Percentiles rank a stretch among this genome's conserved stretches.
Conservation (phyloP, 2,329 filamentous ascomycete genomes). For the Microascus cirrosus region DNA sequence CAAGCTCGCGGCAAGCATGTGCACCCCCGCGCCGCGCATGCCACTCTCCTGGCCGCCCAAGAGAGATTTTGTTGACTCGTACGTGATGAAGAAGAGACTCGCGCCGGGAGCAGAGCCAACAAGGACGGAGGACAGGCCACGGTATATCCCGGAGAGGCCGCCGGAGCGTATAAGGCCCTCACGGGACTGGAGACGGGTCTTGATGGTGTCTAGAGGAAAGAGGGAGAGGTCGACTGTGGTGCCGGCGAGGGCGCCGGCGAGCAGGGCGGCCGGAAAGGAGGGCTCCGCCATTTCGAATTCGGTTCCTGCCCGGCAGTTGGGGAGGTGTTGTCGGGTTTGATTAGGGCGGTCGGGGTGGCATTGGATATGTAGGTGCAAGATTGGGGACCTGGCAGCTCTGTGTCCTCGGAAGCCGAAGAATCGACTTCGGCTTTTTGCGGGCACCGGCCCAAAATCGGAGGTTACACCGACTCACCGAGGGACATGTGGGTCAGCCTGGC, state of each 20-base stretch:
- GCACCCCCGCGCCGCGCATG: conserved; percentile 31
- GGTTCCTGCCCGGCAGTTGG: conserved; percentile 8
- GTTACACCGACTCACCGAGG: neutral
- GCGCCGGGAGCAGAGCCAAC: conserved; percentile 89
- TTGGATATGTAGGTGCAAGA: neutral
- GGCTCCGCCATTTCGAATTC: conserved; percentile 15
- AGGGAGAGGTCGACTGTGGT: conserved; percentile 95
- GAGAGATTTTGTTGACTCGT: conserved; percentile 59
- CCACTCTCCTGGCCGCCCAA: conserved; percentile 11
- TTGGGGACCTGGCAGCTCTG: neutral
- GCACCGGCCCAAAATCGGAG: neutral
- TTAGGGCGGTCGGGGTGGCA: conserved; percentile 1
- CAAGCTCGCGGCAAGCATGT: conserved; percentile 76
- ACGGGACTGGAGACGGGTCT: conserved; percentile 87
- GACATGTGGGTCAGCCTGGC: neutral
- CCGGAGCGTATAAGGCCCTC: conserved; percentile 69
- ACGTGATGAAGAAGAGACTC: conserved; percentile 94
- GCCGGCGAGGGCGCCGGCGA: conserved; percentile 83
- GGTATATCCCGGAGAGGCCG: conserved; percentile 86
- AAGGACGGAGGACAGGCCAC: conserved; percentile 78
- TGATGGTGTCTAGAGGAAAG: conserved; percentile 96
- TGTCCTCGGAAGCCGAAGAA: neutral
- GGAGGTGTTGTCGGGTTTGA: neutral
- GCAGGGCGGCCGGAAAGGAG: conserved; percentile 48
- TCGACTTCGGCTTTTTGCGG: neutral